A percentile compares a stretch with the other conserved stretches of the same genome.
phyloP scores from a whole-genome alignment of 208 protist genomes.

The Porcisia deanei region DNA sequence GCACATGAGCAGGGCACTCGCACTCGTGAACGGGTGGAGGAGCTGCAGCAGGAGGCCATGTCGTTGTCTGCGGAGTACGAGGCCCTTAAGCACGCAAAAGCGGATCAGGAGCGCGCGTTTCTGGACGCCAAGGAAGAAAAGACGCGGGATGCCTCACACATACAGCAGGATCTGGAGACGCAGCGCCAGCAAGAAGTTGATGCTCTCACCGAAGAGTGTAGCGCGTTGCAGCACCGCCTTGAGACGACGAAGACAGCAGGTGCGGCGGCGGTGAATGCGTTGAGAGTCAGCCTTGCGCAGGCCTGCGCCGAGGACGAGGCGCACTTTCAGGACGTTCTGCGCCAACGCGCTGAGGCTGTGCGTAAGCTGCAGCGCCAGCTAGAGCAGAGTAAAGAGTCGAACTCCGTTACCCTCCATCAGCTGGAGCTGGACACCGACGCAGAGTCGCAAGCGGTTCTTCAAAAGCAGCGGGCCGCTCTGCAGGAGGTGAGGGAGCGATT shows the following conservation, averaged over 20 bases:
- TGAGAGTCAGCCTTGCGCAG: conserved; percentile 34
- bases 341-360: conserved; percentile 59
- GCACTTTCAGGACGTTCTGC: conserved; percentile 81
- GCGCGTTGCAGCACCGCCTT: conserved; percentile 61
- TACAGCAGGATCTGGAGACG: conserved; percentile 78
- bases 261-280: conserved; percentile 37
- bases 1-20: conserved; percentile 93
- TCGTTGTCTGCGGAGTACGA: conserved; percentile 77
- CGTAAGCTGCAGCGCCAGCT: conserved; percentile 69
- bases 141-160: conserved; percentile 63
- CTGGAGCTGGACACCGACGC: conserved; percentile 95
- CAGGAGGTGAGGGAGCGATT: conserved; percentile 77
- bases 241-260: conserved; percentile 56
- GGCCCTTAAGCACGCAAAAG: conserved; percentile 78
- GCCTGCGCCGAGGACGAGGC: conserved; percentile 63
- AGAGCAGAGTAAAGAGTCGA: conserved; percentile 70
- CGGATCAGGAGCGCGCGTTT: conserved; percentile 92
- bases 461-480: conserved; percentile 80
- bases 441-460: conserved; percentile 87
- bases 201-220: conserved; percentile 75
- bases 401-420: conserved; percentile 86
- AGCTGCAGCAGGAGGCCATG: conserved; percentile 83
- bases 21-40: conserved; percentile 89
- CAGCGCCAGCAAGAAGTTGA: conserved; percentile 90
- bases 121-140: conserved; percentile 86